Base-by-base conservation (phyloP, 768 basidiomycete species). In the Tricholomella constricta region DNA sequence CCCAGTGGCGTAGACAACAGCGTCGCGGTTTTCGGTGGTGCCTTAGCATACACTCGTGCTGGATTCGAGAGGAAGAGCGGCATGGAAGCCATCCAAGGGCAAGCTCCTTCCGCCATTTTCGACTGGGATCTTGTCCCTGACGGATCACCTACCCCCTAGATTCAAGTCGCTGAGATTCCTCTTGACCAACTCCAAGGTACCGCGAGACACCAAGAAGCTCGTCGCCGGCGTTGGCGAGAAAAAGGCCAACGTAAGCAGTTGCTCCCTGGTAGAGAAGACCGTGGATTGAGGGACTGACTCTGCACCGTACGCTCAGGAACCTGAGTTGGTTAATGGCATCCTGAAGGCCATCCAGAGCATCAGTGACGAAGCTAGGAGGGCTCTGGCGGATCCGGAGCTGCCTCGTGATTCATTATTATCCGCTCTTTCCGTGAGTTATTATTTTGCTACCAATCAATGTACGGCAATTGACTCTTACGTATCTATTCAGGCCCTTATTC, bases 1-100 rank as follows among this genome's bases (percentile, higher is more conserved):
- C 97, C 97, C 2, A 96, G 93, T 62, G 97, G 97, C 8, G 90
- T 99, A 20, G 97, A 99, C 68, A 98, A 99, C 69, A 90, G 94
- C 17, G 92, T 98, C 31, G 81, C 91, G 14, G 89, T 94, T 0
- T 90, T 87, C 64, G 97, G 97, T 17, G 96, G 96, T 43, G 97
- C 94, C 23, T 76, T 98, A 59, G 84, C 87, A 17, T 99, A 96
- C 72, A 91, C 88, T 15, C 83, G 90, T 51, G 76, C 91, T 60
- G 86, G 89, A 54, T 91, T 88, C 57, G 84, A 80, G 45, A 85
- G 76, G 72, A 84, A 85, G 68, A 83, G 86, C 55, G 90, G 91
- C 27, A 89, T 98, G 86, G 86, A 92, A 67, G 71, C 78, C 5
- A 86, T 97, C 56, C 83, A 89, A 58, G 93, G 94, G 91, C 94